Base-by-base conservation (phyloP, 768 basidiomycete genomes). In the Mycena haematopus region DNA sequence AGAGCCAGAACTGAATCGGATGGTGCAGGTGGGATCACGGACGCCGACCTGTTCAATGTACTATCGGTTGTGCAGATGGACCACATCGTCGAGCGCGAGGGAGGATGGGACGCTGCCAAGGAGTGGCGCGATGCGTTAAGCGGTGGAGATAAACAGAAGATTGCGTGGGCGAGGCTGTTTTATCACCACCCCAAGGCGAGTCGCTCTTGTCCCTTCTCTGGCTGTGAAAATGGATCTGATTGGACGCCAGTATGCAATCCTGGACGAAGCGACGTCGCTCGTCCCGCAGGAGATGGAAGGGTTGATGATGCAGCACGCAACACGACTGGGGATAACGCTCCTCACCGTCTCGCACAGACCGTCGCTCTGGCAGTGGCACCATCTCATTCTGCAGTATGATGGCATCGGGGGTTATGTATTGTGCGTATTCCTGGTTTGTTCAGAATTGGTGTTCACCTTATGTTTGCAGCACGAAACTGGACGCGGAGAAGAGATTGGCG, bases 381-480 rank as follows among this genome's bases (percentile, higher is more conserved):
- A 89, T 9, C 87, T 90, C 71, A 93, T 96, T 59, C 76, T 96
- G 65, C 92, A 96, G 71, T 95, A 93, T 71, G 93, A 98, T 69
- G 96, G 96, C 8, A 90, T 93, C 74, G 96, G 96, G 35, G 93
- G 93, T 63, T 98, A 98, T 76, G 86, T 95, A 21, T 99, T 98
- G 94, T 95, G 69, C 64, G 93, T 84, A 9, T 31, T 21, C 22
- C n/a, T 11, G 21, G 9, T 5, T 9, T 7, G 38, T 27, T 52
- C 11, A 52, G 36, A 22, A 53, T 24, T 7, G 35, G 21, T 45
- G 19, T 21, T 22, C 53, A 38, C 13, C 60, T 62, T 51, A 68
- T 45, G n/a, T n/a, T n/a, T 46, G 11, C 69, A 96, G 94, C 76
- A 94, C 93, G 24, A 88, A 91, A 71, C 79, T 99, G 36, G 91